Conservation (phyloP, 1,284 basidiomycete species). For the Cryptococcus sp. region DNA sequence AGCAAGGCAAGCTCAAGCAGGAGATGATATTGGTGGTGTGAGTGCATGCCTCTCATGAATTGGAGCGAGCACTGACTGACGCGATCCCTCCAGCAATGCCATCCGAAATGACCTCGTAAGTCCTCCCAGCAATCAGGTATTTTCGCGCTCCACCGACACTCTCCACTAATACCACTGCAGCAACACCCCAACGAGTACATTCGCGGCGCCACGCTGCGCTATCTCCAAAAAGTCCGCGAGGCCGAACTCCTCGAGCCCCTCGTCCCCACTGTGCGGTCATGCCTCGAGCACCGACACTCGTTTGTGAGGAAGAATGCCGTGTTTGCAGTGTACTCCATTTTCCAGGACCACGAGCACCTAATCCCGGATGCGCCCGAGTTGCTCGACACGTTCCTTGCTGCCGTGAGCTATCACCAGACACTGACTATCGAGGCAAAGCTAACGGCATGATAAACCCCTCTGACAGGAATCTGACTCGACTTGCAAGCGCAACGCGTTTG, state of each 20-base stretch:
- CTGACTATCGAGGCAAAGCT: conserved; percentile 2
- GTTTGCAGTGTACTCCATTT: conserved; percentile 92
- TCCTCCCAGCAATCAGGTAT: conserved; percentile 10
- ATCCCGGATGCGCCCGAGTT: conserved; percentile 97
- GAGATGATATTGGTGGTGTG: conserved; percentile 99
- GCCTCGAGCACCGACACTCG: conserved; percentile 95
- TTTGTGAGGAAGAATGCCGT: conserved; percentile 99
- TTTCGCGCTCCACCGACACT: no score
- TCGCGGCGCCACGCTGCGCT: conserved; percentile 91
- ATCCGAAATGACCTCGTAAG: conserved; percentile 92
- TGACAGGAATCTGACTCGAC: conserved; percentile 80
- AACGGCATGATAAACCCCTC: background rate
- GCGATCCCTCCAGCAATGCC: conserved; percentile 65
- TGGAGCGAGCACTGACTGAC: conserved; percentile 5
- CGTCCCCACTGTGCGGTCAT: conserved; percentile 86
- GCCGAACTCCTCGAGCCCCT: conserved; percentile 93
- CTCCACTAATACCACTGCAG: conserved; percentile 50
- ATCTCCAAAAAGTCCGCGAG: conserved; percentile 94
- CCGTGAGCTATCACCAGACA: conserved; percentile 48
- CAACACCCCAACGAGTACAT: conserved; percentile 99
- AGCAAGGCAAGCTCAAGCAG: conserved; percentile 95
- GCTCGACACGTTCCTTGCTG: conserved; percentile 95
- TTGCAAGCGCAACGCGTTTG: conserved; percentile 96
- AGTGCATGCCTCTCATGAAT: conserved; percentile 45
- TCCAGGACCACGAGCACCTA: conserved; percentile 87